Base-by-base conservation (phyloP, 2,329 filamentous ascomycete species). In the Pseudogymnoascus sp. region DNA sequence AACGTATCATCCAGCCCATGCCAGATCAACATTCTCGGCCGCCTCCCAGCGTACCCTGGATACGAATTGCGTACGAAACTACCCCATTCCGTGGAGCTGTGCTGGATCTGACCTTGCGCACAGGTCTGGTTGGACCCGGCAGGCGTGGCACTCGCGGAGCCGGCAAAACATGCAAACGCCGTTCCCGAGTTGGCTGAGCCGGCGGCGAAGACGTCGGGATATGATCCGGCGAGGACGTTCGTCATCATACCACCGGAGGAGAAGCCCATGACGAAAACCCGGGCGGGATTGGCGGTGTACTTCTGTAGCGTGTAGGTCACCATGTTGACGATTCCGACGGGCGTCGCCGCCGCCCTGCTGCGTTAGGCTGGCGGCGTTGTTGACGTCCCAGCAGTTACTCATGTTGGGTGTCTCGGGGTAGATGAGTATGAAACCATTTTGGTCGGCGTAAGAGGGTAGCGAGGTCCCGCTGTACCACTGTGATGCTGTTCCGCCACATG, bases 351-450 rank as follows among this genome's bases (percentile, higher is more conserved):
- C 82, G 9, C 81, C 83, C 52, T 80, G 76, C 67, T 83, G 82
- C 8, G 76, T 79, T 1, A 86, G 75, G 0, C 81, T 76, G 38
- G 74, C 72, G 31, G 73, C 73, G 28, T 78, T 80, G 12, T 78
- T 79, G 1, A 85, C 83, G 63, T 86, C 83, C 81, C 82, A 85
- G 74, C 83, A 85, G 23, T 74, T 75, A 4, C 74, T 81, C n/a
- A 71, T 71, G 69, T 83, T 79, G 0, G 79, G 79, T 2, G 77
- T 79, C 66, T 79, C 76, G 1, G 81, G 81, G 71, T 83, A 86
- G 69, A 86, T 81, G 64, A 81, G 77, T 61, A 87, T 83, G 71
- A 82, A 84, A 25, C 81, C 83, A 61, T 83, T 75, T 59, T 75
- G 67, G 65, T 80, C 78, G 5, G 83, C 80, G 11, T 83, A 74